These are phyloP conservation scores for Bretschneidera sinensis DNA, from an alignment of 345 rosid genomes.

Conservation along the genomic window DNA sequence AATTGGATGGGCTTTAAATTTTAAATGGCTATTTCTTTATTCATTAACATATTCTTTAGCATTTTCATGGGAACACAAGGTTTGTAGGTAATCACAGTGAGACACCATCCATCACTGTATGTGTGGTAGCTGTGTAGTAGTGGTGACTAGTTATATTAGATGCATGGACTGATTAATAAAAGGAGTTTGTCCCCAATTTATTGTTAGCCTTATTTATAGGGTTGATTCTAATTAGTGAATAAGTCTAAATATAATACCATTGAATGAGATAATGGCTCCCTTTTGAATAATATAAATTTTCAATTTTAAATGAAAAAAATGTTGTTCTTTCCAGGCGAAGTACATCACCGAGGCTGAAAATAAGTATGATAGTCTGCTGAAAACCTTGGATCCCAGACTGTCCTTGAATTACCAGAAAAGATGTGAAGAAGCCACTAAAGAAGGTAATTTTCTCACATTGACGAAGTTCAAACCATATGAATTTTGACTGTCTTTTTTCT, in stretches of 20 bases:
- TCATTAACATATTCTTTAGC: background rate
- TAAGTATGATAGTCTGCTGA: slow-evolving; percentile 49
- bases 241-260: background rate
- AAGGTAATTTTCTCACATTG: slow-evolving; percentile 42
- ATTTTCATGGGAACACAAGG: background rate
- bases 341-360: slow-evolving; percentile 67
- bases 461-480: background rate
- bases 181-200: no score
- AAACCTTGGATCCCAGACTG: slow-evolving; percentile 54
- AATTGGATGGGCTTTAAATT: no score
- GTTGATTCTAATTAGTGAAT: no score
- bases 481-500: background rate
- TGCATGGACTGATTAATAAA: background rate
- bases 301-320: background rate
- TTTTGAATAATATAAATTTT: no score
- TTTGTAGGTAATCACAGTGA: background rate
- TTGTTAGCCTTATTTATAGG: no score
- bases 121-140: background rate
- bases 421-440: slow-evolving; percentile 83
- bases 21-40: background rate
- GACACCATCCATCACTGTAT: background rate
- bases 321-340: slow-evolving; percentile 47
- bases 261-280: background rate
- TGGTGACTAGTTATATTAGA: background rate
- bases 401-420: slow-evolving; percentile 58